A percentile compares a stretch with the other conserved stretches of the same genome.
Evolutionary conservation across 768 basidiomycete genomes (phyloP).

Genomic region (Daedaleopsis nitida): DNA sequence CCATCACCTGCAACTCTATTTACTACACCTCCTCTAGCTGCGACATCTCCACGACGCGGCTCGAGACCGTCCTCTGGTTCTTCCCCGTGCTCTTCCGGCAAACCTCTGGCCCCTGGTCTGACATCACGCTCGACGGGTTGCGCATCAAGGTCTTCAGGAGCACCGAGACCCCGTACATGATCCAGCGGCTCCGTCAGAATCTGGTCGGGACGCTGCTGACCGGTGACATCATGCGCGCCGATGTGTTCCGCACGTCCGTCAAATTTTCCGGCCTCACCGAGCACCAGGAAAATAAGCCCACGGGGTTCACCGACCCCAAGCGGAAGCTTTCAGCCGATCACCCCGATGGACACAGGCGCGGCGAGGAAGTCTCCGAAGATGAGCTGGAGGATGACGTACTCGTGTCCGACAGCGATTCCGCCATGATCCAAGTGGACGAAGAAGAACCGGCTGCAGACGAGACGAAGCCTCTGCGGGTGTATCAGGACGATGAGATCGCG

Average conservation of each 20-base stretch:
- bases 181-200: constrained; percentile 39
- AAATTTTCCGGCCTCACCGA: constrained; percentile 31
- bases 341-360: neutral
- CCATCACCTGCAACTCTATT: constrained; percentile 31
- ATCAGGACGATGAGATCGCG: constrained; percentile 35
- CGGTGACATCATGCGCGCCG: constrained; percentile 42
- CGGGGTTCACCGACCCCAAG: constrained; percentile 8
- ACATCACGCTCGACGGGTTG: constrained; percentile 39
- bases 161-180: constrained; percentile 39
- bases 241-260: constrained; percentile 39
- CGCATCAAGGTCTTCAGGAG: constrained; percentile 38
- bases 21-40: constrained; percentile 34
- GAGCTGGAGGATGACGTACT: constrained; percentile 3
- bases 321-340: constrained; percentile 3
- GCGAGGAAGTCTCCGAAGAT: neutral
- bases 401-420: neutral
- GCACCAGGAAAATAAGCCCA: constrained; percentile 6
- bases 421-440: constrained; percentile 2
- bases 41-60: constrained; percentile 24
- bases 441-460: neutral
- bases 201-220: constrained; percentile 40
- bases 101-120: constrained; percentile 39
- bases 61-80: constrained; percentile 36
- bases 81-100: constrained; percentile 41
- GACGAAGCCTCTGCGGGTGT: constrained; percentile 3